A percentile compares a stretch with the other conserved stretches of the same genome.
Conservation (phyloP, 73 alveolate species). For the Tetrahymena thermophila region DNA sequence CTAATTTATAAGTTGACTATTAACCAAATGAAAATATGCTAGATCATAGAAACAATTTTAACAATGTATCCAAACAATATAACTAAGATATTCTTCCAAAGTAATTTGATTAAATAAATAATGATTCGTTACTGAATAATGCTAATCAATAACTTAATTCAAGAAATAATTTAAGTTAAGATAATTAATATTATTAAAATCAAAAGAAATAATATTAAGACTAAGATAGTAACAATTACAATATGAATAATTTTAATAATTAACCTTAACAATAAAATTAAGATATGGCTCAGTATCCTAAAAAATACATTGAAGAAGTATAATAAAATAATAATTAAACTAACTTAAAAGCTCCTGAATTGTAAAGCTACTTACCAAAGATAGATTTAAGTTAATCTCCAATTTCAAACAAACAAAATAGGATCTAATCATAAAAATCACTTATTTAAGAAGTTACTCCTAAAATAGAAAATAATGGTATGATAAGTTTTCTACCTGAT, state of each 20-base stretch:
- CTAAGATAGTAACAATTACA: no score
- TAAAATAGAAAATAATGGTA: background rate
- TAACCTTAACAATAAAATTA: no score
- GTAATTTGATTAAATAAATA: no score
- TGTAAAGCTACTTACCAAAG: background rate
- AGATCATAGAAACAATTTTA: background rate
- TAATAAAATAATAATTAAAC: no score
- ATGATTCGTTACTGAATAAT: background rate
- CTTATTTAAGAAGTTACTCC: background rate
- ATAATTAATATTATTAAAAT: no score
- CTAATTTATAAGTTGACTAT: background rate
- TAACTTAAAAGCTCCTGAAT: background rate
- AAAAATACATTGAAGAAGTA: background rate
- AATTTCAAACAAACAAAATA: background rate
- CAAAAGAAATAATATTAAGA: no score
- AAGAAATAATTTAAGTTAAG: no score
- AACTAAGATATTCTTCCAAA: background rate
- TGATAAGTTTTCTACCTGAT: background rate
- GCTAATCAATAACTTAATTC: no score
- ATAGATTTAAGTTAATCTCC: background rate
- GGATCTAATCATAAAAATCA: background rate
- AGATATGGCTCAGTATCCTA: no score
- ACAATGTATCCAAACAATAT: no score
- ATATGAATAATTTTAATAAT: no score
- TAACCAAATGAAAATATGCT: background rate